Base-by-base conservation (phyloP, 78 protist species). In the Polysphondylium violaceum region DNA sequence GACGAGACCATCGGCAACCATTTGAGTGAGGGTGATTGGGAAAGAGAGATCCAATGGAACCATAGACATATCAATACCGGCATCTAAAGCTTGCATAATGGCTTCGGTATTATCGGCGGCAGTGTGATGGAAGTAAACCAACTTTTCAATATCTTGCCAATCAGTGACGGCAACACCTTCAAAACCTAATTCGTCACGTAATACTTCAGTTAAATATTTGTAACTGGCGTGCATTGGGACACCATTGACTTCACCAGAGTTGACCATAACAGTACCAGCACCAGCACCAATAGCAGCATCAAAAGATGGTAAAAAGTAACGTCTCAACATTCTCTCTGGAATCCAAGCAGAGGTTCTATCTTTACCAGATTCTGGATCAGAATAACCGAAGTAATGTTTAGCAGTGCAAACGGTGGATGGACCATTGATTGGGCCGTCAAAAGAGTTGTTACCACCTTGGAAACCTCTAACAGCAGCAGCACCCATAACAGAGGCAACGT, bases 11-110 rank as follows among this genome's bases (percentile, higher is more conserved):
- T 21, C 56, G 1, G 36, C 23, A 21, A 94, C 96, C 47, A 94
- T 40, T 16, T 74, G 41, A 9, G 9, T 35, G 9, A 83, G 61
- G 33, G 23, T 9, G 19, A 17, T 68, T 51, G 93, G 76, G 94
- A 94, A 94, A 43, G 74, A 41, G 6, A 23, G 27, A 44, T 77
- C 94, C 7, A 53, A 35, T 19, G 97, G 95, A 31, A 85, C 94
- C 96, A 94, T 94, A 19, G 92, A 76, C 94, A 94, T 89, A 74
- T 94, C 96, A 23, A 94, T 56, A 73, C 93, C 93, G 40, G 93
- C 93, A 38, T 92, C 86, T 12, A 92, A 40, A 21, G 95, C 93
- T 55, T 51, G 36, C 23, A 40, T 21, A 29, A 92, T 79, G 12
- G 95, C 95, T 56, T 86, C 86, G 17, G 19, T 31, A 3, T 5